These are phyloP conservation scores for Davidsoniella neocaledoniae DNA, from an alignment of 2,329 filamentous ascomycete genomes.

Conservation along the genomic window DNA sequence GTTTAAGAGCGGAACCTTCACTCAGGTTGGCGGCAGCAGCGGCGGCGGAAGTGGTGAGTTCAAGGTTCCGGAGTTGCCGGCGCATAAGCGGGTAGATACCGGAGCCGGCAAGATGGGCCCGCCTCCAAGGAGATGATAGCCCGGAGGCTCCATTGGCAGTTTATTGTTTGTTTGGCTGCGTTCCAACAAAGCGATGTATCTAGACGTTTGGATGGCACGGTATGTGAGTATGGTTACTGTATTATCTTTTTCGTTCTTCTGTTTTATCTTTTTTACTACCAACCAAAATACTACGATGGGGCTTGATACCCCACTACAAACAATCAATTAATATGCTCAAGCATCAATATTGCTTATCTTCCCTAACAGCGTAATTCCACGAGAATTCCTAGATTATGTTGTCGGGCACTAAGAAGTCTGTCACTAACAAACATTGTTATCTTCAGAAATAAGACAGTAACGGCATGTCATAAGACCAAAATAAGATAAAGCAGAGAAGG, in stretches of 20 bases:
- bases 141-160: neutral
- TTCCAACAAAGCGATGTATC: slow-evolving; percentile 2
- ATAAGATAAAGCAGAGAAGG: too few species aligned
- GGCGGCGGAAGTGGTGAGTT: slow-evolving; percentile 40
- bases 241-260: neutral
- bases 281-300: too few species aligned
- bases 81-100: slow-evolving; percentile 55
- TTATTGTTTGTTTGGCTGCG: slow-evolving; percentile 8
- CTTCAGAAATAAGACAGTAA: too few species aligned
- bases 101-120: slow-evolving; percentile 37
- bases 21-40: slow-evolving; percentile 48
- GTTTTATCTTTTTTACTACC: neutral
- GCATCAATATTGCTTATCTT: too few species aligned
- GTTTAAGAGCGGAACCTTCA: slow-evolving; percentile 97
- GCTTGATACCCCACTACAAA: too few species aligned
- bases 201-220: slow-evolving; percentile 2
- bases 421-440: too few species aligned
- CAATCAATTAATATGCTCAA: too few species aligned
- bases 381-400: too few species aligned
- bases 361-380: too few species aligned
- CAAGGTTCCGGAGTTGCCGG: slow-evolving; percentile 64
- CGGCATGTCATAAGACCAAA: too few species aligned
- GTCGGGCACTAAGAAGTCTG: too few species aligned
- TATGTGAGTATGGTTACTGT: neutral
- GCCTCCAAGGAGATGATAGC: slow-evolving; percentile 17